Evolutionary conservation across 768 basidiomycete genomes (phyloP), one percentile per base, ranked within the genome.

Genomic region (Boletus subcaerulescens): DNA sequence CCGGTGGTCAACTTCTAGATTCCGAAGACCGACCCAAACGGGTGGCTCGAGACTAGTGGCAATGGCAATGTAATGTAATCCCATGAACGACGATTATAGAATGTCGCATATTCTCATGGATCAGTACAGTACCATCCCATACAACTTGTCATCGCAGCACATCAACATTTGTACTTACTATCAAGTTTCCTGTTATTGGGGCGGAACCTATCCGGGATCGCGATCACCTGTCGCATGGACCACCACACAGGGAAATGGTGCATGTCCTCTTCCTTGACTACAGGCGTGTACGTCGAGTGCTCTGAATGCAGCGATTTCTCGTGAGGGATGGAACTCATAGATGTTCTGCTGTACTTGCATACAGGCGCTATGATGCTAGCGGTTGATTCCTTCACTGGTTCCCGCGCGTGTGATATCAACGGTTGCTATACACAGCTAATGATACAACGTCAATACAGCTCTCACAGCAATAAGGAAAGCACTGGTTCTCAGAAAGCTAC

Each of bases 371-470:
- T 26, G 26, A 29, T 29, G 26, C 13, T n/a, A 20, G 14, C 20
- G n/a, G n/a, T 32, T 18, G n/a, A 43, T 18, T 29, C 31, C 44
- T 38, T 33, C 24, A 20, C 45, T 12, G 3, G 36, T 44, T 40
- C 33, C 33, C 24, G 7, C 13, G n/a, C 6, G 18, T n/a, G 40
- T 22, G 29, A 49, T 24, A 29, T 52, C 31, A 32, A 41, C 18
- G 6, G 42, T 18, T 17, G 54, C 58, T 57, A 56, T 60, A 58
- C 48, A 55, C 42, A 41, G 36, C 47, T 46, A 53, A 46, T 46
- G 40, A 59, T 54, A 60, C 63, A 60, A 26, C 15, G 24, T 46
- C n/a, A 40, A 66, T 38, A 48, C 29, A 50, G 36, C 44, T 35
- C 35, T 52, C 26, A 46, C 35, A 31, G 22, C 38, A 47, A 48